A percentile compares a stretch with the other conserved stretches of the same genome.
Evolutionary conservation across 306 rosid genomes (phyloP).

Genomic region (Hippophae gyantsensis): DNA sequence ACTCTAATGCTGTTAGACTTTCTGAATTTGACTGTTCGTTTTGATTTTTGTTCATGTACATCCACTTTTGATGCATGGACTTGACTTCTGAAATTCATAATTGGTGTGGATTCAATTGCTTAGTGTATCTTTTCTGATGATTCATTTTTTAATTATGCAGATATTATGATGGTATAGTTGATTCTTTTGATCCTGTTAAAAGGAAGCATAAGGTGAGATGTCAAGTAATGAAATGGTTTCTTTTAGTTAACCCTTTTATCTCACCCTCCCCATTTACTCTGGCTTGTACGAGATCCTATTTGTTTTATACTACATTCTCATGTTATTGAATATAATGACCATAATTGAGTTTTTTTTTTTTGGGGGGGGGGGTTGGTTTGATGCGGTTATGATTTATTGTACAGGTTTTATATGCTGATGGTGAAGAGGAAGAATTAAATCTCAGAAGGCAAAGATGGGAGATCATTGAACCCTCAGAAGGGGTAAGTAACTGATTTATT

Average conservation of each 20-base stretch:
- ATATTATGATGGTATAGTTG: conserved; percentile 62
- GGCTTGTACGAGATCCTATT: too few species aligned
- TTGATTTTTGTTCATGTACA: too few species aligned
- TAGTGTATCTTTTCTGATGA: conserved; percentile 11
- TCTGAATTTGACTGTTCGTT: too few species aligned
- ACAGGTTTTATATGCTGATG: conserved; percentile 69
- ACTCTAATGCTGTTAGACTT: too few species aligned
- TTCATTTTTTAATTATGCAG: conserved; percentile 28
- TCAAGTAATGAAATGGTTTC: neutral
- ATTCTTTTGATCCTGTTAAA: conserved; percentile 46
- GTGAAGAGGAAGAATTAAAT: conserved; percentile 60
- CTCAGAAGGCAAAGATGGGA: conserved; percentile 55
- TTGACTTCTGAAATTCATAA: neutral
- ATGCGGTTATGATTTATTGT: neutral
- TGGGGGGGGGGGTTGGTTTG: too few species aligned
- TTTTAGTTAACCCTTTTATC: neutral
- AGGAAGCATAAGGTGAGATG: conserved; percentile 71
- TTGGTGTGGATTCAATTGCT: neutral
- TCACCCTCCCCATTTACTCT: too few species aligned
- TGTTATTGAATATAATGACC: too few species aligned
- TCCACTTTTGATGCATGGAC: neutral
- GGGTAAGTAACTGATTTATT: conserved; percentile 35
- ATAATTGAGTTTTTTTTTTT: neutral
- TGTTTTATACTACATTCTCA: too few species aligned
- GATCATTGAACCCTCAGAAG: conserved; percentile 33